Percentiles rank a stretch among this genome's conserved stretches.
Evolutionary conservation across 2,329 filamentous ascomycete species (phyloP).

Genomic region (Ascochyta clinopodiicola): DNA sequence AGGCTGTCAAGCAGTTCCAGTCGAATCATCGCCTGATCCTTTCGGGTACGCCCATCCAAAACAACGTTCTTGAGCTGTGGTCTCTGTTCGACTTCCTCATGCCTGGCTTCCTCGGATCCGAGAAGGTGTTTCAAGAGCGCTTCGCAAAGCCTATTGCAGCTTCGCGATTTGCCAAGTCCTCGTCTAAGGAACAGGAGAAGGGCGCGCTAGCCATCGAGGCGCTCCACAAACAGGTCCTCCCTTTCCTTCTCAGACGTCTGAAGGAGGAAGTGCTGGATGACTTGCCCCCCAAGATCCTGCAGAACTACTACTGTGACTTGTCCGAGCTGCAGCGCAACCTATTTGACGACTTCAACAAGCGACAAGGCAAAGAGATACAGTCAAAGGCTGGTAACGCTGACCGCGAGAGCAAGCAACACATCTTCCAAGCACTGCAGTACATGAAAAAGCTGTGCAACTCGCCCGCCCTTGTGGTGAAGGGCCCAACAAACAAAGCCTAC

Average conservation of each 20-base stretch:
- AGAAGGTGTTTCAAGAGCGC: conserved; percentile 95
- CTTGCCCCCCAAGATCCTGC: conserved; percentile 94
- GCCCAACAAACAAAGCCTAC: conserved; percentile 85
- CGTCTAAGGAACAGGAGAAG: conserved; percentile 96
- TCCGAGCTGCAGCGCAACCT: conserved; percentile 93
- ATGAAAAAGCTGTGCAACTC: conserved; percentile 99
- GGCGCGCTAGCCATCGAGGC: conserved; percentile 96
- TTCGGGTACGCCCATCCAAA: conserved; percentile 96
- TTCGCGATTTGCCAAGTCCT: conserved; percentile 94
- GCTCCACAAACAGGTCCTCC: conserved; percentile 96
- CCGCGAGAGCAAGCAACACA: conserved; percentile 95
- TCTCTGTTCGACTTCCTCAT: conserved; percentile 98
- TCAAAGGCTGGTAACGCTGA: conserved; percentile 80
- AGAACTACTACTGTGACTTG: conserved; percentile 99
- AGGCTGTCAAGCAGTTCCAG: conserved; percentile 85
- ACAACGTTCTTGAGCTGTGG: conserved; percentile 96
- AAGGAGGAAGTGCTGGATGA: conserved; percentile 98
- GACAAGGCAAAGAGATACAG: conserved; percentile 86
- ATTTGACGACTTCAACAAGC: conserved; percentile 95
- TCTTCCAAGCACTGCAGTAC: conserved; percentile 98
- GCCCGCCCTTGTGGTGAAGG: conserved; percentile 90
- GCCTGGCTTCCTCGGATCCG: conserved; percentile 94
- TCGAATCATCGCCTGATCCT: conserved; percentile 97
- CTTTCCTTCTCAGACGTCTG: conserved; percentile 91
- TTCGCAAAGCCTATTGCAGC: conserved; percentile 96